Conservation (phyloP, 192 early-diverging fungal species). For the Podila clonocystis region DNA sequence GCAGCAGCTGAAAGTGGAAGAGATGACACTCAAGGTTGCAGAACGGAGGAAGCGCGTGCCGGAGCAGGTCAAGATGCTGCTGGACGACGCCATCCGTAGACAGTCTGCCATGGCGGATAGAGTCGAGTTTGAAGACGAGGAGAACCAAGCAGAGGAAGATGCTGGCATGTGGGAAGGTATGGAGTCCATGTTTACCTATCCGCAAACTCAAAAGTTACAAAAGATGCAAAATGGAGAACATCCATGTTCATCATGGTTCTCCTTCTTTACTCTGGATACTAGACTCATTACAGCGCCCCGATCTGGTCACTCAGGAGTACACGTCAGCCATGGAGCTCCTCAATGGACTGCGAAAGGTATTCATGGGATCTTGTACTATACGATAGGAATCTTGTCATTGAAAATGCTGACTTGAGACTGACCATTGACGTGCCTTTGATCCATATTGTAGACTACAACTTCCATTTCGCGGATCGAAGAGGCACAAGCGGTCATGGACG, state of each 20-base stretch:
- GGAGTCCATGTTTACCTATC: too few species aligned
- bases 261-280: background rate
- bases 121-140: constrained; percentile 42
- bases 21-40: constrained; percentile 45
- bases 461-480: constrained; percentile 50
- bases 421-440: background rate
- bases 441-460: constrained; percentile 27
- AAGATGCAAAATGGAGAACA: too few species aligned
- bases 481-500: constrained; percentile 49
- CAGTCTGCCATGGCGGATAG: constrained; percentile 50
- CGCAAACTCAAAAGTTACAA: too few species aligned
- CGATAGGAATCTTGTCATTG: too few species aligned
- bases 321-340: constrained; percentile 25
- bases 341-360: constrained; percentile 37
- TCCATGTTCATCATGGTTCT: background rate
- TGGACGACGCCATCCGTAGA: constrained; percentile 50
- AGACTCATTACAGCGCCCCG: constrained; percentile 15
- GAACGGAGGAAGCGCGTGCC: constrained; percentile 54
- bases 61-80: constrained; percentile 54
- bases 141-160: constrained; percentile 15
- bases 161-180: constrained; percentile 5
- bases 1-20: constrained; percentile 42
- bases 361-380: background rate
- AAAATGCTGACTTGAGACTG: background rate
- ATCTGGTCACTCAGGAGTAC: constrained; percentile 37